phyloP scores from a whole-genome alignment of 768 basidiomycete genomes.

The Naganishia kalamii region DNA sequence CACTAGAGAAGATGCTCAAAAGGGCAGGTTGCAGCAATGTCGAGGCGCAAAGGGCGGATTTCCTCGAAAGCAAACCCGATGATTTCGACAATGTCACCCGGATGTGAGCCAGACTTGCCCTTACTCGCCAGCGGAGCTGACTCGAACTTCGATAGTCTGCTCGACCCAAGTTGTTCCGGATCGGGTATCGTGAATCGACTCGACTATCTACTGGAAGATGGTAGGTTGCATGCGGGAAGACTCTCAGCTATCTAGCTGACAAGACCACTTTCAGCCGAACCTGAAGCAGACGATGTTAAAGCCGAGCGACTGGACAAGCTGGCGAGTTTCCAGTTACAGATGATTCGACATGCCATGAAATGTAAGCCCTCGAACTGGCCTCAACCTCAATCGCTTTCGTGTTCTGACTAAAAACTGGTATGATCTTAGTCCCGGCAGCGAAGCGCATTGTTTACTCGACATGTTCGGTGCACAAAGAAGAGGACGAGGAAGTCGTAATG shows the following conservation, averaged over 20 bases:
- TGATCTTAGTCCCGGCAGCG: conserved; percentile 62
- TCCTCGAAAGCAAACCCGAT: conserved; percentile 66
- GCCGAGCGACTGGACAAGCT: conserved; percentile 74
- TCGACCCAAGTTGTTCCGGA: conserved; percentile 95
- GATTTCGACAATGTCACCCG: conserved; percentile 70
- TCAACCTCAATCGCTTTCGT: neutral
- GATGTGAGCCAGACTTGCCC: conserved; percentile 57
- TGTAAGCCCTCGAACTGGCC: conserved; percentile 55
- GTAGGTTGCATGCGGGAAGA: conserved; percentile 47
- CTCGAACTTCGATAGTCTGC: conserved; percentile 53
- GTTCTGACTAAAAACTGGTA: neutral
- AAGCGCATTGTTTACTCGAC: conserved; percentile 89
- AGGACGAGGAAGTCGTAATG: conserved; percentile 87
- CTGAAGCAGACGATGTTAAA: conserved; percentile 53
- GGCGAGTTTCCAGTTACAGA: conserved; percentile 77
- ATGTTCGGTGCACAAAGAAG: conserved; percentile 84
- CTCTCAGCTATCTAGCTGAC: neutral
- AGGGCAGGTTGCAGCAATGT: conserved; percentile 79
- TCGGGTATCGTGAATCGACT: conserved; percentile 86
- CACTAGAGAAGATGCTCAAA: conserved; percentile 75
- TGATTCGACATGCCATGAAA: conserved; percentile 91
- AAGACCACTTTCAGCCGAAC: conserved; percentile 47
- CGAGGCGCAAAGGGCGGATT: conserved; percentile 68
- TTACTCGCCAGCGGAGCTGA: neutral
- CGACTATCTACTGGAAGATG: conserved; percentile 71